Percentiles rank a stretch among this genome's conserved stretches.
phyloP scores from a whole-genome alignment of 257 asterid genomes.

The Solanum chilense region DNA sequence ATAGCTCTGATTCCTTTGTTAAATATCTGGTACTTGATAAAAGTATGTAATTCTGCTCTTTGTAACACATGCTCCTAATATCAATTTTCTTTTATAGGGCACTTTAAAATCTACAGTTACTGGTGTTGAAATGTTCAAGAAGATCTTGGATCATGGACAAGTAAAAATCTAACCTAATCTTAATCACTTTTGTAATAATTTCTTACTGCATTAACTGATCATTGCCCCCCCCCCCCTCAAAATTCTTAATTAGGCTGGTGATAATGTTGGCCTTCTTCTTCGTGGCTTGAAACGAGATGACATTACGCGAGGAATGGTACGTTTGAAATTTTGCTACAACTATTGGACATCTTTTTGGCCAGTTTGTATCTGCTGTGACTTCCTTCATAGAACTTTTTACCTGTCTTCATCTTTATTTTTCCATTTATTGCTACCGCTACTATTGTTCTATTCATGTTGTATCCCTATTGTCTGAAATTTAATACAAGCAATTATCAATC shows the following conservation, averaged over 20 bases:
- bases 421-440: neutral
- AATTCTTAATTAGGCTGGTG: conserved; percentile 72
- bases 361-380: neutral
- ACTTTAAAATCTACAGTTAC: conserved; percentile 77
- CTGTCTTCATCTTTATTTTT: neutral
- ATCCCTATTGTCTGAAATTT: neutral
- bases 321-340: neutral
- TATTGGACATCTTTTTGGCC: neutral
- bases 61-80: neutral
- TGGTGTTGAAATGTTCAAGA: conserved; percentile 99
- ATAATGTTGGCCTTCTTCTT: conserved; percentile 91
- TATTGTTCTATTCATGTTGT: neutral
- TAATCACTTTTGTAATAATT: neutral
- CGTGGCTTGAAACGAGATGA: conserved; percentile 98
- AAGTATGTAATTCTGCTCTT: neutral
- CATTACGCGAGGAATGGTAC: conserved; percentile 79
- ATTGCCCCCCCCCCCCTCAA: neutral
- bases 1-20: neutral
- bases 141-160: conserved; percentile 85
- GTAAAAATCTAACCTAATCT: conserved; percentile 20
- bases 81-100: conserved; percentile 33
- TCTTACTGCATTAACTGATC: neutral
- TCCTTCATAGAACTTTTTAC: neutral
- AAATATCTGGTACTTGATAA: neutral
- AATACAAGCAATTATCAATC: neutral